Percentiles rank a stretch among this genome's conserved stretches.
phyloP scores from a whole-genome alignment of 768 basidiomycete species.

The Boletales sp. region DNA sequence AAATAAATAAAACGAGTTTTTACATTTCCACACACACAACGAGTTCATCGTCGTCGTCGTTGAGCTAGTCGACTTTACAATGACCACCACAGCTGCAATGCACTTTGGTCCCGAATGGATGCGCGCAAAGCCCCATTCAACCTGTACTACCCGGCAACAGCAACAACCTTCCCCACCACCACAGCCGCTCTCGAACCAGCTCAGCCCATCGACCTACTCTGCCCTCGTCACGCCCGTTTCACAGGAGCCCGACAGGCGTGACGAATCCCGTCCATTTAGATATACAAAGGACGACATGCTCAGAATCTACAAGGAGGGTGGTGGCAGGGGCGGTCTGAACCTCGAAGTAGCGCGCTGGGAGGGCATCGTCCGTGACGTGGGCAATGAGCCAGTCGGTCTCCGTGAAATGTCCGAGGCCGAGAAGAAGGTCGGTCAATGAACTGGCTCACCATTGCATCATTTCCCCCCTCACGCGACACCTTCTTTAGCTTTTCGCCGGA shows the following conservation, averaged over 20 bases:
- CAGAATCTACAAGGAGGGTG: slow-evolving; percentile 77
- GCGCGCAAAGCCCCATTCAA: slow-evolving; percentile 66
- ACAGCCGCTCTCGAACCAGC: slow-evolving; percentile 37
- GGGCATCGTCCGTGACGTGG: slow-evolving; percentile 78
- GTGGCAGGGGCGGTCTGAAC: slow-evolving; percentile 68
- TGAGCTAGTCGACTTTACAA: slow-evolving; percentile 28
- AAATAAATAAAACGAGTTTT: too few relatives aligned
- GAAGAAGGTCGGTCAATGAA: slow-evolving; percentile 66
- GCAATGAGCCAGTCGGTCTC: slow-evolving; percentile 66
- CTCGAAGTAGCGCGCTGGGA: slow-evolving; percentile 89
- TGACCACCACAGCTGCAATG: slow-evolving; percentile 61
- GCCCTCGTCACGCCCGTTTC: slow-evolving; percentile 47
- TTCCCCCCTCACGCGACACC: slow-evolving; percentile 23
- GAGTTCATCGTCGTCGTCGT: slow-evolving; percentile 4
- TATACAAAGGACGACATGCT: slow-evolving; percentile 86
- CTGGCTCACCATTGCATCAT: background rate
- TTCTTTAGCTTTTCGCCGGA: slow-evolving; percentile 69
- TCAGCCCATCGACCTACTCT: slow-evolving; percentile 70
- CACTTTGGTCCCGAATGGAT: slow-evolving; percentile 95
- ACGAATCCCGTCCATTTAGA: slow-evolving; percentile 74
- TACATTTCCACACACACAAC: too few relatives aligned
- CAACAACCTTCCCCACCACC: slow-evolving; percentile 61
- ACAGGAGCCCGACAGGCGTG: slow-evolving; percentile 51
- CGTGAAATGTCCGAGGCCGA: slow-evolving; percentile 81
- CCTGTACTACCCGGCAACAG: slow-evolving; percentile 45